A percentile compares a stretch with the other conserved stretches of the same genome.
Conservation (phyloP, 2,329 filamentous ascomycete species). For the Aspergillus pseudonomiae region DNA sequence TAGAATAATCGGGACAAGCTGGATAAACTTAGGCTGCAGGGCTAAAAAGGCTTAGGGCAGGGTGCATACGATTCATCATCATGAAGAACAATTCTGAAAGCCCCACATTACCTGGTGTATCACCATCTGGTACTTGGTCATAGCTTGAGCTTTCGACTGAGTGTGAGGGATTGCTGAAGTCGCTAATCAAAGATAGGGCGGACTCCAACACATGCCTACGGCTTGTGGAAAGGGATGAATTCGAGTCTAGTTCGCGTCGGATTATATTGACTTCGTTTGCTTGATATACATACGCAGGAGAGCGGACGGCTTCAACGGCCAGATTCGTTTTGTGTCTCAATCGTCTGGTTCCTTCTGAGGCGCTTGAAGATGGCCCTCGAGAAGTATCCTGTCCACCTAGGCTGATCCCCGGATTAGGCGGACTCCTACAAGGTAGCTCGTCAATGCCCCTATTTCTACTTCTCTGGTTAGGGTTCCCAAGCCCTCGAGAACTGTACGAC, state of each 20-base stretch:
- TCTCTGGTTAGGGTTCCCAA: background rate
- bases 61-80: background rate
- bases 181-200: background rate
- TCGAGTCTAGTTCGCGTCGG: constrained; percentile 1
- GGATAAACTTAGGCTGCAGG: background rate
- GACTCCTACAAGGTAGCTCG: background rate
- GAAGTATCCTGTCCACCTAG: background rate
- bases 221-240: background rate
- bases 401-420: background rate
- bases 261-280: constrained; percentile 1
- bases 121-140: background rate
- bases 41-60: background rate
- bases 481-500: background rate
- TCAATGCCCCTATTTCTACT: background rate
- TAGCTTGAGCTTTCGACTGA: background rate
- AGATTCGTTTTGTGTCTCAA: background rate
- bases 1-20: background rate
- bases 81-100: background rate
- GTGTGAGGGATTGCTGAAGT: constrained; percentile 3
- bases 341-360: background rate
- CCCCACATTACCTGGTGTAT: background rate
- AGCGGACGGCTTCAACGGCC: background rate
- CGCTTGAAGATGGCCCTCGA: background rate
- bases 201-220: constrained; percentile 4
- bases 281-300: background rate